Evolutionary conservation across 2,329 filamentous ascomycete genomes (phyloP), one percentile per base, ranked within the genome.

Genomic region (Pseudocercospora vitis): DNA sequence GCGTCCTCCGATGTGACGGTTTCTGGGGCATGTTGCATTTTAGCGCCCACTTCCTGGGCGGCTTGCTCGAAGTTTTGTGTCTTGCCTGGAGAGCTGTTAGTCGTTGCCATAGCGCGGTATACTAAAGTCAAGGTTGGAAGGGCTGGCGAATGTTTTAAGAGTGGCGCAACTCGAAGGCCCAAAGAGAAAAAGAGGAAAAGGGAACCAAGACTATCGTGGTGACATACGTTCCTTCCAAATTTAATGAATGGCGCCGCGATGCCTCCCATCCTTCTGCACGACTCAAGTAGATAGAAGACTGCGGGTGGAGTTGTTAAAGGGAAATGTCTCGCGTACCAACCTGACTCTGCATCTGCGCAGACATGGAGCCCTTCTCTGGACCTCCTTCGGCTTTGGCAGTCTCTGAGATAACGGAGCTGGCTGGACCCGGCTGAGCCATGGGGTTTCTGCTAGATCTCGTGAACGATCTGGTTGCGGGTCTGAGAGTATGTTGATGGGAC

Each of bases 1-100:
- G 73, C 73, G 50, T 75, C 73, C 45, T 70, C 16, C 2, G 50
- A 69, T 26, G 70, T 72, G 52, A 74, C 66, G 5, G 65, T 65
- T 37, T 64, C 68, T 14, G 66, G 66, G 16, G 57, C 55, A 9
- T 39, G 50, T 47, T 63, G 53, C 63, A 68, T 66, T 61, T 68
- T 68, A 32, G 42, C 45, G 33, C 57, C 63, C n/a, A 68, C 51
- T 23, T 67, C 61, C 32, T 63, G 50, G 4, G 64, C 65, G 12
- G 64, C 66, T 47, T 64, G 61, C 54, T 65, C 63, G 47, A 67
- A 67, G 45, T 45, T 50, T 19, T 50, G 33, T 21, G 14, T 37
- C 14, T 45, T 28, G 47, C 14, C 35, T 28, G 39, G 14, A 16
- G 19, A 29, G 33, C 6, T 21, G 12, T 35, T 1, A 35, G 16